Conservation (phyloP, 2,329 filamentous ascomycete species). For the Penicillium brevicompactum region DNA sequence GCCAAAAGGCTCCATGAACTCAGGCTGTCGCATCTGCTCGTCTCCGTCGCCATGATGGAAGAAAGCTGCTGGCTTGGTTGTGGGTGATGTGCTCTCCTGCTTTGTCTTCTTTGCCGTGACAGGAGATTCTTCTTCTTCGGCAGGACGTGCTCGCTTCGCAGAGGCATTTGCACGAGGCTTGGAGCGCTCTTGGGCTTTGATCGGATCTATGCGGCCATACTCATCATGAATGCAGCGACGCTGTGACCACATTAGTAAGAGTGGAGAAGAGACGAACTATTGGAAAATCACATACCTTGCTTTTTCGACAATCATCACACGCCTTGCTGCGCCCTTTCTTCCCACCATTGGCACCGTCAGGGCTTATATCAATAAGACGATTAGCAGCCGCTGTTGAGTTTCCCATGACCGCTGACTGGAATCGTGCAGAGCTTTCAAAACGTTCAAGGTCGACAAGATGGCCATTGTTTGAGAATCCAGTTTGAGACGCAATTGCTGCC, state of each 20-base stretch:
- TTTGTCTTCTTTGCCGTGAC: conserved; percentile 36
- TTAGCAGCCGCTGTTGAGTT: conserved; percentile 29
- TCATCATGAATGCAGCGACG: conserved; percentile 69
- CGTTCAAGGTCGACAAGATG: conserved; percentile 29
- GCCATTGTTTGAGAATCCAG: conserved; percentile 32
- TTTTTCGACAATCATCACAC: conserved; percentile 67
- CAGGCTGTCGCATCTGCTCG: conserved; percentile 14
- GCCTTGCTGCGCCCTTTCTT: conserved; percentile 65
- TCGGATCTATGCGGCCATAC: conserved; percentile 63
- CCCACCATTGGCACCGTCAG: conserved; percentile 42
- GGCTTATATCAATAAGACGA: conserved; percentile 33
- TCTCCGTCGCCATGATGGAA: conserved; percentile 22
- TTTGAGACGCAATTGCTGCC: conserved; percentile 41
- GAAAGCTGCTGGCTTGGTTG: conserved; percentile 22
- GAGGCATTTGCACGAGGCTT: conserved; percentile 60
- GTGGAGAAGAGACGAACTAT: conserved; percentile 1
- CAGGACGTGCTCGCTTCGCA: conserved; percentile 55
- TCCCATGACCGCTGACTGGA: conserved; percentile 28
- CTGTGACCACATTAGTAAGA: conserved; percentile 41
- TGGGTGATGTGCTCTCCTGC: conserved; percentile 35
- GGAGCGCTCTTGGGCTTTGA: conserved; percentile 64
- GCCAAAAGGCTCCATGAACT: conserved; percentile 15
- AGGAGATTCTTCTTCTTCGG: conserved; percentile 40
- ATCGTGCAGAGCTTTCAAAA: conserved; percentile 31
- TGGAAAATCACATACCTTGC: conserved; percentile 56